Conservation (phyloP, 2,329 filamentous ascomycete species). For the Anthostomella pinea region DNA sequence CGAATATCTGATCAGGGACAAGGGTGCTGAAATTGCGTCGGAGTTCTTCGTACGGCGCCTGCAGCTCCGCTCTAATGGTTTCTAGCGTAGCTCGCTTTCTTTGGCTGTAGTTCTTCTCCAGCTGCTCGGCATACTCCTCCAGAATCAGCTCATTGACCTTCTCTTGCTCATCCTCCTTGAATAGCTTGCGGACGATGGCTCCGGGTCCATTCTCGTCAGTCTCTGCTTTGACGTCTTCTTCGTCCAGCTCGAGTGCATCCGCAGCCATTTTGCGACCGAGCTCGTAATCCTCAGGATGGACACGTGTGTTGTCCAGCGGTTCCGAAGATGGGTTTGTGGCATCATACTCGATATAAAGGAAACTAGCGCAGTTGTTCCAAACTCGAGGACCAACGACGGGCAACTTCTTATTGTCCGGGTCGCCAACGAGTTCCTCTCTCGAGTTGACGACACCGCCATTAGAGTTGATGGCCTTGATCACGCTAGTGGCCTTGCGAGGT, state of each 20-base stretch:
- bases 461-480: constrained; percentile 85
- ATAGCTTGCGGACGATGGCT: constrained; percentile 90
- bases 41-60: constrained; percentile 91
- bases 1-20: constrained; percentile 78
- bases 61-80: constrained; percentile 90
- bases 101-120: constrained; percentile 90
- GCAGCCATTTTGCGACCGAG: constrained; percentile 97
- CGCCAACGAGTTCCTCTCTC: constrained; percentile 83
- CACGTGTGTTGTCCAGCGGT: constrained; percentile 92
- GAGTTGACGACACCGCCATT: constrained; percentile 85
- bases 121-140: constrained; percentile 94
- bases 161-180: constrained; percentile 90
- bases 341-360: constrained; percentile 87
- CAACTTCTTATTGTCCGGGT: constrained; percentile 73
- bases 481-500: constrained; percentile 80
- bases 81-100: constrained; percentile 94
- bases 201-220: constrained; percentile 85
- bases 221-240: constrained; percentile 96
- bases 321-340: constrained; percentile 78
- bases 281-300: constrained; percentile 98
- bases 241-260: constrained; percentile 91
- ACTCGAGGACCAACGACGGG: constrained; percentile 85
- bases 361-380: constrained; percentile 96
- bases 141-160: constrained; percentile 94
- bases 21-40: constrained; percentile 74